phyloP scores from a whole-genome alignment of 495 filamentous ascomycete species.

The Xylaria cubensis region DNA sequence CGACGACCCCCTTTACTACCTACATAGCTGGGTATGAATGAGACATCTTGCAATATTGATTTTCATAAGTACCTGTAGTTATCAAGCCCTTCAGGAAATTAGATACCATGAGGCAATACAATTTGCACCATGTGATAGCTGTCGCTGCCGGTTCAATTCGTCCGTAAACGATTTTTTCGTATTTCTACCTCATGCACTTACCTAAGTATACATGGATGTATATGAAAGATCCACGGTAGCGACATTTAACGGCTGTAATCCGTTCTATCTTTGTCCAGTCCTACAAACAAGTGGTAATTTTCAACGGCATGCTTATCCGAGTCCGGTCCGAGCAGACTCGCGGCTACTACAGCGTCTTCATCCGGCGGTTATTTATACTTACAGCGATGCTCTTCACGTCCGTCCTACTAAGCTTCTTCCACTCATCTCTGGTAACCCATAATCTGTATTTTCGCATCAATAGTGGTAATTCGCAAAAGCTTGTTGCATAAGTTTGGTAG shows the following conservation, averaged over 20 bases:
- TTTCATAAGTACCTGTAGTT: neutral
- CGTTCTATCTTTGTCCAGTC: neutral
- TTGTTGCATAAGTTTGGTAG: constrained; percentile 1
- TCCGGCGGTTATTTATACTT: neutral
- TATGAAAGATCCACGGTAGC: neutral
- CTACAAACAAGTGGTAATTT: neutral
- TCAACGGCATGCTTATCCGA: constrained; percentile 10
- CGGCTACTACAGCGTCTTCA: neutral
- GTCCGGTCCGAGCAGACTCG: neutral
- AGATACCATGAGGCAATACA: neutral
- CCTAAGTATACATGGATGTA: neutral
- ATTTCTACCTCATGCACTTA: neutral
- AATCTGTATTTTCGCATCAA: neutral
- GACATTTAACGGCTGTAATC: neutral
- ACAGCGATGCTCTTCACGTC: neutral
- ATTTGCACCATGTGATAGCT: neutral
- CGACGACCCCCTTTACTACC: neutral
- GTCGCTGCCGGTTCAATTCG: neutral
- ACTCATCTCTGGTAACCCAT: neutral
- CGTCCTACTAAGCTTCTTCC: neutral
- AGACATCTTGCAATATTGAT: neutral
- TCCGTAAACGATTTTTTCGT: constrained; percentile 7
- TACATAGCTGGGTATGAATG: neutral
- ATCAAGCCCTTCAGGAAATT: neutral
- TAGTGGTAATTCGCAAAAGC: neutral